Evolutionary conservation across 148 eudicot genomes (phyloP).

Genomic region (Linanthus parryae): DNA sequence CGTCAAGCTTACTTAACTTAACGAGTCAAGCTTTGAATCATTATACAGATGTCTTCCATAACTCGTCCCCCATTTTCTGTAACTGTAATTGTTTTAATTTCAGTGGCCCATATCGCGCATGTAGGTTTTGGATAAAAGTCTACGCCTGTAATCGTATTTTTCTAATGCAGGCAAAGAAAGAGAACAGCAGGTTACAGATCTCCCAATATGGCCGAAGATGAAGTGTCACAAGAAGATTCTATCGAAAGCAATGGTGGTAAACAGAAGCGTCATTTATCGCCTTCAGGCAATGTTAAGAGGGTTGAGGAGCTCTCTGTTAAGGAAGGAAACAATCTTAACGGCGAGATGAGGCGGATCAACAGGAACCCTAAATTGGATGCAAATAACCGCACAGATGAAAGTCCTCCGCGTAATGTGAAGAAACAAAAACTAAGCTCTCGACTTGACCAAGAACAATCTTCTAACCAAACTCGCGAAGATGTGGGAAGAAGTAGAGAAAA

Average conservation of each 20-base stretch:
- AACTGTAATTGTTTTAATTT: too few species aligned
- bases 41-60: too few species aligned
- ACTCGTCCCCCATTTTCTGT: too few species aligned
- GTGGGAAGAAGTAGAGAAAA: conserved; percentile 64
- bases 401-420: conserved; percentile 20
- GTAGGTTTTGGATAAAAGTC: too few species aligned
- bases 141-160: too few species aligned
- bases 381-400: conserved; percentile 26
- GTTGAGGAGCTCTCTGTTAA: conserved; percentile 38
- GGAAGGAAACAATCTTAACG: conserved; percentile 23
- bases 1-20: too few species aligned
- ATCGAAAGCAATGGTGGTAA: conserved; percentile 38
- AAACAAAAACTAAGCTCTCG: conserved; percentile 40
- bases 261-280: conserved; percentile 12
- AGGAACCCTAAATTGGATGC: conserved; percentile 21
- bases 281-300: conserved; percentile 25
- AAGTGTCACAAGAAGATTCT: conserved; percentile 54
- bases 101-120: too few species aligned
- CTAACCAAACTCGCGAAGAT: conserved; percentile 40
- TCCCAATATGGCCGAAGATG: conserved; percentile 38
- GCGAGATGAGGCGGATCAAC: conserved; percentile 29
- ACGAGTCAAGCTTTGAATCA: too few species aligned
- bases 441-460: conserved; percentile 35
- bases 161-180: conserved; percentile 39
- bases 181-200: conserved; percentile 44